phyloP scores from a whole-genome alignment of 148 eudicot species.

The Simmondsia chinensis region DNA sequence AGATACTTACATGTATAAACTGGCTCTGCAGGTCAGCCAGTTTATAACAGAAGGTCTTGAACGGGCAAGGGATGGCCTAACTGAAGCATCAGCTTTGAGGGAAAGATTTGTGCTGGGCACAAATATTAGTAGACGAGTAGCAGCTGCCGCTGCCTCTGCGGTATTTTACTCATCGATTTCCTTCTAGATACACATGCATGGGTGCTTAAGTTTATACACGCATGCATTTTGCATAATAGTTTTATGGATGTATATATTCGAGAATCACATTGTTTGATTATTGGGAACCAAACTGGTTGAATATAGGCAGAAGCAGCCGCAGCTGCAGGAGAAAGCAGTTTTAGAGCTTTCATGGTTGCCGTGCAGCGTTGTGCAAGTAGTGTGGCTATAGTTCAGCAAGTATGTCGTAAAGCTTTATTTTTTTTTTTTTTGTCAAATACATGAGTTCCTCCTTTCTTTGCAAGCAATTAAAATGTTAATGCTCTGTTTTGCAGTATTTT shows the following conservation, averaged over 20 bases:
- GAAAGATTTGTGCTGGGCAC: conserved; percentile 90
- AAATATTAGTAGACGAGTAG: conserved; percentile 83
- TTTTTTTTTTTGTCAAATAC: not conserved
- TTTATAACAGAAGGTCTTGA: conserved; percentile 93
- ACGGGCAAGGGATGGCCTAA: conserved; percentile 86
- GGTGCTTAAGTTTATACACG: not conserved
- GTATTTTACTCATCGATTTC: conserved; percentile 37
- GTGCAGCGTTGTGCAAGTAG: conserved; percentile 97
- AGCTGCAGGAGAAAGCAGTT: conserved; percentile 98
- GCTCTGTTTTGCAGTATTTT: conserved; percentile 49
- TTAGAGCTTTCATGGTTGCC: conserved; percentile 95
- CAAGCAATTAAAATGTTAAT: no score
- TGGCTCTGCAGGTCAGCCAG: conserved; percentile 67
- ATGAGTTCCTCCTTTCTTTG: not conserved
- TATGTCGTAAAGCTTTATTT: conserved; percentile 26
- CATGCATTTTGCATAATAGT: not conserved
- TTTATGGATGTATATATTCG: not conserved
- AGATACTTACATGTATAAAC: not conserved
- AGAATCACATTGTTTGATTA: conserved; percentile 4
- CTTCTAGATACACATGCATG: not conserved
- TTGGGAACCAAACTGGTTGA: conserved; percentile 11
- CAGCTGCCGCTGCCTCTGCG: conserved; percentile 99
- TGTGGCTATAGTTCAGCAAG: conserved; percentile 97
- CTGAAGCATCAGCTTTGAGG: conserved; percentile 88
- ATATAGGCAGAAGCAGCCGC: conserved; percentile 97